Percentiles rank a stretch among this genome's conserved stretches.
Conservation (phyloP, 2,329 filamentous ascomycete species). For the Hortaea sp. region DNA sequence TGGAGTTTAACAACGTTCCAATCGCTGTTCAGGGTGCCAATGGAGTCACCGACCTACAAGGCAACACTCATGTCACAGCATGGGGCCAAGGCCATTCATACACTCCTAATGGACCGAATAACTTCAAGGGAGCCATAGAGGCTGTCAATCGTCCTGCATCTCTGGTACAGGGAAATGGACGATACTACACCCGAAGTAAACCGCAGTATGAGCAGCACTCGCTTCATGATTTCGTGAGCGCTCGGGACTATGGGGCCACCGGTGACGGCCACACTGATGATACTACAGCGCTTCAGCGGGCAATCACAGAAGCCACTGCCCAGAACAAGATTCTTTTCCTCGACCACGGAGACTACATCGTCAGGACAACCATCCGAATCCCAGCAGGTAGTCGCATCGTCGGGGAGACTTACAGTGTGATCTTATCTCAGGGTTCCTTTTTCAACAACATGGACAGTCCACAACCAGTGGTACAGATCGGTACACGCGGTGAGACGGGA, state of each 20-base stretch:
- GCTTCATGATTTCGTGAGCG: constrained; percentile 33
- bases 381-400: constrained; percentile 49
- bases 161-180: constrained; percentile 34
- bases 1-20: constrained; percentile 41
- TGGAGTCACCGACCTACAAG: constrained; percentile 27
- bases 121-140: constrained; percentile 34
- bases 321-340: constrained; percentile 56
- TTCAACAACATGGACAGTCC: constrained; percentile 51
- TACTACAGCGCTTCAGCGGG: constrained; percentile 47
- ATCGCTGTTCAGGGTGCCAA: constrained; percentile 32
- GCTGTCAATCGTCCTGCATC: constrained; percentile 33
- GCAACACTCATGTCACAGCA: constrained; percentile 27
- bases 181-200: constrained; percentile 44
- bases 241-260: constrained; percentile 30
- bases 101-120: constrained; percentile 33
- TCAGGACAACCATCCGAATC: constrained; percentile 57
- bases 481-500: constrained; percentile 52
- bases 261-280: constrained; percentile 51
- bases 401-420: constrained; percentile 49
- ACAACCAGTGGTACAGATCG: constrained; percentile 57
- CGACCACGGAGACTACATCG: constrained; percentile 62
- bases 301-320: constrained; percentile 42
- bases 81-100: constrained; percentile 38
- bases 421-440: constrained; percentile 46
- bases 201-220: constrained; percentile 41